Base-by-base conservation (phyloP, 2,329 filamentous ascomycete species). In the Grosmannia clavigera region DNA sequence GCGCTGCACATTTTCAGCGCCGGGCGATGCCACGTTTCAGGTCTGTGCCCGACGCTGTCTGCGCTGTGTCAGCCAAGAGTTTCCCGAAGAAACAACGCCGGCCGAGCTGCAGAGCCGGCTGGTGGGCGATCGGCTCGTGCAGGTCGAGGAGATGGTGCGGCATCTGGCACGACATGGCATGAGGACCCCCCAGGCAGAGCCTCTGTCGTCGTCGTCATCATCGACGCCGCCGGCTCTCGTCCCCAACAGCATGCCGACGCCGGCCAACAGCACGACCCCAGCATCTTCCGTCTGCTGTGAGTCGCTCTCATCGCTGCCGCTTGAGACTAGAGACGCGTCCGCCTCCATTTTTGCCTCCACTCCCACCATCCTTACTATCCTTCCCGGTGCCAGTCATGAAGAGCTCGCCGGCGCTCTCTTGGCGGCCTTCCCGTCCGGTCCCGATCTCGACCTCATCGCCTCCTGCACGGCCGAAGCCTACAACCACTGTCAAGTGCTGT, bases 51-150 rank as follows among this genome's bases (percentile, higher is more conserved):
- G 74, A 7, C 74, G 80, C 0, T 70, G 73, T 1, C 70, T 72
- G 0, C 63, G 64, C 48, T 81, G 79, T 60, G 65, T 80, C 35
- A 73, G 76, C 61, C 80, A 83, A 62, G 77, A 80, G 57, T 73
- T 74, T 29, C 70, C 70, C 2, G 70, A 74, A 16, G 68, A 69
- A 33, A 53, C 58, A 25, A 60, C 62, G 2, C 35, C 61, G 33
- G 35, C 59, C 5, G 50, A 56, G 16, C 58, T 46, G 33, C 61
- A 58, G 63, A 61, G 31, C 59, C 63, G 64, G 52, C 58, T 61
- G 33, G 53, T 64, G 10, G 58, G 64, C 46, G 60, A 64, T 62
- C 65, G 54, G 22, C 61, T 64, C 40, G 58, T 52, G 27, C 61
- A 61, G 5, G 59, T 64, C 5, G 63, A 64, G 46, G 54, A 60